Conservation (phyloP, 177 flowering plant species). For the Vitis hybrid region DNA sequence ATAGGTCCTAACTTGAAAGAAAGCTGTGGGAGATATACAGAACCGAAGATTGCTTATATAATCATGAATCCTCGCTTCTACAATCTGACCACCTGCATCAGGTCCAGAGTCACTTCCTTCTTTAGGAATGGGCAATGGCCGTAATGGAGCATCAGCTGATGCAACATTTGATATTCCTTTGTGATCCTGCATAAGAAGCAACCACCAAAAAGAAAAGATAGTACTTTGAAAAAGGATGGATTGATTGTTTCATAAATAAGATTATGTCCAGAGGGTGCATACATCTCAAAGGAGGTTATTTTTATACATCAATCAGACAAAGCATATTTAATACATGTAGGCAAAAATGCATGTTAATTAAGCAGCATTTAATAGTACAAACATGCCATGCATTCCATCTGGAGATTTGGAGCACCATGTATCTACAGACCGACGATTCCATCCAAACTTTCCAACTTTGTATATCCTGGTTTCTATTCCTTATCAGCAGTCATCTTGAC, state of each 20-base stretch:
- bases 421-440: neutral
- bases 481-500: too few relatives aligned
- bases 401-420: neutral
- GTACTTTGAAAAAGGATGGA: too few relatives aligned
- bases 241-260: too few relatives aligned
- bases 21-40: constrained; percentile 91
- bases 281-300: neutral
- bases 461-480: too few relatives aligned
- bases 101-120: constrained; percentile 22
- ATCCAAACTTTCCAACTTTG: too few relatives aligned
- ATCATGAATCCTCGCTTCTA: constrained; percentile 78
- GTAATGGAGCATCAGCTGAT: constrained; percentile 85
- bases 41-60: constrained; percentile 72
- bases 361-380: neutral
- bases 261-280: too few relatives aligned
- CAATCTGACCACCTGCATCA: constrained; percentile 19
- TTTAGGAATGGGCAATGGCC: constrained; percentile 44
- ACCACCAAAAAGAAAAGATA: neutral
- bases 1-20: constrained; percentile 67
- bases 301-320: neutral
- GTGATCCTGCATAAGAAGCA: constrained; percentile 69
- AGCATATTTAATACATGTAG: neutral
- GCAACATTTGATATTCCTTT: constrained; percentile 94
- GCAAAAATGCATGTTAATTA: neutral
- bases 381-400: neutral